A percentile compares a stretch with the other conserved stretches of the same genome.
phyloP scores from a whole-genome alignment of 805 yeast species.

The Cyberlindnera mycetangii region DNA sequence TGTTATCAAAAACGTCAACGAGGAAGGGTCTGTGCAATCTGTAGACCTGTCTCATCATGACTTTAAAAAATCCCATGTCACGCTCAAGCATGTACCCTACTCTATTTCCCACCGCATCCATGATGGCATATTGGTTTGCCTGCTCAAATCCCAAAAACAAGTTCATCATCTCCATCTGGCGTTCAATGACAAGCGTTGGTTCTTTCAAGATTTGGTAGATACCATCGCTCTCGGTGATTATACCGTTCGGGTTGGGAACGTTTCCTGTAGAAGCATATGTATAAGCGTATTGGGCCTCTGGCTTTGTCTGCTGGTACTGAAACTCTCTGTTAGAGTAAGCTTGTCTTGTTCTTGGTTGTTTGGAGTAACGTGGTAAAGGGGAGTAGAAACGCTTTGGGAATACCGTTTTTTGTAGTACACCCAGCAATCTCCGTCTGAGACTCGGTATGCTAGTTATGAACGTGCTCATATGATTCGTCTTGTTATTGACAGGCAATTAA shows the following conservation, averaged over 20 bases:
- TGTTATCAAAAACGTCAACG: slow-evolving; percentile 65
- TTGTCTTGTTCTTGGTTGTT: slow-evolving; percentile 6
- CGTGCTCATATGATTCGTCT: not conserved
- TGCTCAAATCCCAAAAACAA: slow-evolving; percentile 88
- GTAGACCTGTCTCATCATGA: slow-evolving; percentile 78
- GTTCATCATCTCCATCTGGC: slow-evolving; percentile 87
- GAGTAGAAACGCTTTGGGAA: slow-evolving; percentile 15
- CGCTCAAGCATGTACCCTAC: slow-evolving; percentile 82
- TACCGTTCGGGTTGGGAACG: slow-evolving; percentile 37
- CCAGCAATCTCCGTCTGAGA: not conserved
- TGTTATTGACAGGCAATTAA: not conserved
- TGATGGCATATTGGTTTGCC: slow-evolving; percentile 72
- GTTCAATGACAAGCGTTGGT: slow-evolving; percentile 83
- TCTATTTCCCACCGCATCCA: slow-evolving; percentile 69
- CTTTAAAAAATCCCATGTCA: slow-evolving; percentile 53
- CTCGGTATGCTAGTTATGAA: not conserved
- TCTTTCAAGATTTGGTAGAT: slow-evolving; percentile 61
- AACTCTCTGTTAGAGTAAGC: not conserved
- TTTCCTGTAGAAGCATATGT: slow-evolving; percentile 26
- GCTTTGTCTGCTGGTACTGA: slow-evolving; percentile 6
- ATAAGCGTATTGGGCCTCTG: slow-evolving; percentile 1
- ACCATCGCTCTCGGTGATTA: slow-evolving; percentile 51
- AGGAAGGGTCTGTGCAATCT: slow-evolving; percentile 83
- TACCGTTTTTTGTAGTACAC: not conserved
- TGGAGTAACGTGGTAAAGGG: slow-evolving; percentile 18